These are phyloP conservation scores for Penicillium crustosum DNA, from an alignment of 2,329 filamentous ascomycete species.

Conservation along the genomic window DNA sequence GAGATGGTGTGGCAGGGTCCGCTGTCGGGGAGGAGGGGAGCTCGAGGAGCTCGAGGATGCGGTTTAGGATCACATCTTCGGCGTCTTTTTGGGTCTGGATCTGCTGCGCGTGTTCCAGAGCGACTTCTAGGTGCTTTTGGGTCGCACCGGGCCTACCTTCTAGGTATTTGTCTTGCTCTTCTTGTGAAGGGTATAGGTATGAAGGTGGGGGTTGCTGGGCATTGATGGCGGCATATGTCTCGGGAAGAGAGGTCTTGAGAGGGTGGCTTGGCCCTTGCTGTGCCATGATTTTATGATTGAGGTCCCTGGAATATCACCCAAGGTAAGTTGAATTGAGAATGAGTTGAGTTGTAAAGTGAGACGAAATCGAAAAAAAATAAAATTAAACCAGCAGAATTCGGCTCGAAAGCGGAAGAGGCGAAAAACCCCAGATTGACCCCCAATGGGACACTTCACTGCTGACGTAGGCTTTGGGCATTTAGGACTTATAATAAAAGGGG, in stretches of 20 bases:
- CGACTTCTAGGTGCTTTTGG: conserved; percentile 58
- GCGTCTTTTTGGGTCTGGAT: conserved; percentile 80
- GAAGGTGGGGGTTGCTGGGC: conserved; percentile 40
- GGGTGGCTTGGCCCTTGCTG: conserved; percentile 48
- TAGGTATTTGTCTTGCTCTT: conserved; percentile 27
- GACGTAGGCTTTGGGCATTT: conserved; percentile 4
- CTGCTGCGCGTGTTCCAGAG: conserved; percentile 76
- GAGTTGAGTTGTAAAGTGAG: neutral
- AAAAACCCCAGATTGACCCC: neutral
- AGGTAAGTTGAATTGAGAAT: neutral
- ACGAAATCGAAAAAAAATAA: neutral
- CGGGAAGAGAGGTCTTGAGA: conserved; percentile 58
- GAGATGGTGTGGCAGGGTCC: conserved; percentile 54
- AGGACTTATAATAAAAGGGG: neutral
- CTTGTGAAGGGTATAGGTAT: conserved; percentile 28
- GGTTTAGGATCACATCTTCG: conserved; percentile 70
- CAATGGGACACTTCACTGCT: conserved; percentile 2
- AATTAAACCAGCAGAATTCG: conserved; percentile 1
- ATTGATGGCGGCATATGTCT: conserved; percentile 44
- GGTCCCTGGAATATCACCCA: neutral
- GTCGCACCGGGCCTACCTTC: conserved; percentile 43
- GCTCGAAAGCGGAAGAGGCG: conserved; percentile 6
- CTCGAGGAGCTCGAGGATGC: conserved; percentile 69
- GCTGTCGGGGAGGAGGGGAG: conserved; percentile 55
- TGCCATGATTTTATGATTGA: conserved; percentile 18